Evolutionary conservation across 164 flowering plant species (phyloP).

Genomic region (Protea cynaroides): DNA sequence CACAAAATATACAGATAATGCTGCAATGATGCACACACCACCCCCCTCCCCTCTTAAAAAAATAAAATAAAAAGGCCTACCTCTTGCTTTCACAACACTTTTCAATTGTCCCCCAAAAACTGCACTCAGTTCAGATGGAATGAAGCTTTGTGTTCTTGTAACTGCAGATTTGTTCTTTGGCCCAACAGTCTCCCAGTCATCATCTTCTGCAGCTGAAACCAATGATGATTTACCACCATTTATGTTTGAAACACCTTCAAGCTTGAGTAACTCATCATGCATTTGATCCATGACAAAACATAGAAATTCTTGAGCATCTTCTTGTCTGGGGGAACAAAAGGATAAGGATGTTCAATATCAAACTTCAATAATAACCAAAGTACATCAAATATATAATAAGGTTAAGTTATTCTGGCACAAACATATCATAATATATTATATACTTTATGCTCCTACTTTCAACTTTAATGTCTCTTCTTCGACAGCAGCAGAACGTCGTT

Average conservation of each 20-base stretch:
- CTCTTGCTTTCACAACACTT: slow-evolving; percentile 91
- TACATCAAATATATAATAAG: no score
- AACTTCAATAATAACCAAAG: not conserved
- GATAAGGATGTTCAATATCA: not conserved
- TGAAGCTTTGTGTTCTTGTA: slow-evolving; percentile 82
- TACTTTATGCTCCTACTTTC: no score
- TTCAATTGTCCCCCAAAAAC: slow-evolving; percentile 87
- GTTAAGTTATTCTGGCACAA: no score
- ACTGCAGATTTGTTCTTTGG: slow-evolving; percentile 92
- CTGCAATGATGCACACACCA: no score
- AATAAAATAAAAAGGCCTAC: slow-evolving; percentile 22
- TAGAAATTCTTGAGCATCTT: slow-evolving; percentile 98
- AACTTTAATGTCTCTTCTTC: no score
- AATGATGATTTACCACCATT: slow-evolving; percentile 34
- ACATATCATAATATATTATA: no score
- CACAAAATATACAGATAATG: no score
- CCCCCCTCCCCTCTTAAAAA: not conserved
- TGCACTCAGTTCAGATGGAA: slow-evolving; percentile 75
- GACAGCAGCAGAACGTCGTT: no score
- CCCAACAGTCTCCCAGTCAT: slow-evolving; percentile 99
- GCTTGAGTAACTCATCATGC: slow-evolving; percentile 90
- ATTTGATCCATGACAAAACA: slow-evolving; percentile 86
- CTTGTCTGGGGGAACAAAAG: slow-evolving; percentile 55
- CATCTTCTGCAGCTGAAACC: slow-evolving; percentile 72
- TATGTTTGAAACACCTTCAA: slow-evolving; percentile 38